These are phyloP conservation scores for Meyerozyma smithsonii DNA, from an alignment of 1,139 yeast species.

Conservation along the genomic window DNA sequence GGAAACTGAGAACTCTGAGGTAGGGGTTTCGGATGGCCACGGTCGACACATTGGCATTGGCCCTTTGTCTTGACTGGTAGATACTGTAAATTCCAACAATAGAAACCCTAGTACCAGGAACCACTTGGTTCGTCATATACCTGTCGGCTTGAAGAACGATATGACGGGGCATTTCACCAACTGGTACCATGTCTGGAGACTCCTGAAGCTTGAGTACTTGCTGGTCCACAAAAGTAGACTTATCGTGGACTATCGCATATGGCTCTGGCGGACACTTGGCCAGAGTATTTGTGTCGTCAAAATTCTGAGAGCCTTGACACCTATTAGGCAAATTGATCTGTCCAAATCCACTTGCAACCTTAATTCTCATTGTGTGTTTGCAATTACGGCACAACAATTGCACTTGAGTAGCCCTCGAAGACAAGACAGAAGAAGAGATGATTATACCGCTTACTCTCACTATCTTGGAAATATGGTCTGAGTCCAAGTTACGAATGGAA, in stretches of 20 bases:
- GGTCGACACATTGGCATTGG: slow-evolving; percentile 29
- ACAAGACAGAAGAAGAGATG: slow-evolving; percentile 83
- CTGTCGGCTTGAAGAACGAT: slow-evolving; percentile 85
- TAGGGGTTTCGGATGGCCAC: slow-evolving; percentile 95
- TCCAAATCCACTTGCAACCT: slow-evolving; percentile 75
- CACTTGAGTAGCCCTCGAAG: slow-evolving; percentile 81
- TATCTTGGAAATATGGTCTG: slow-evolving; percentile 84
- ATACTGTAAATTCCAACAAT: slow-evolving; percentile 90
- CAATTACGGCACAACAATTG: slow-evolving; percentile 87
- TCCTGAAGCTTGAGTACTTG: slow-evolving; percentile 93
- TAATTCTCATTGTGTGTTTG: slow-evolving; percentile 68
- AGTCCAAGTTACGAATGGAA: slow-evolving; percentile 66
- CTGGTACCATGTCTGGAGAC: slow-evolving; percentile 96
- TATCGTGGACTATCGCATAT: slow-evolving; percentile 88
- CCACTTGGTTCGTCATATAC: slow-evolving; percentile 80
- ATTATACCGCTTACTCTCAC: slow-evolving; percentile 91
- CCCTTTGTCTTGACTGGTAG: slow-evolving; percentile 61
- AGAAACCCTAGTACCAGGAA: slow-evolving; percentile 94
- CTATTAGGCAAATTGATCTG: slow-evolving; percentile 67
- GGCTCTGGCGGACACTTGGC: slow-evolving; percentile 88
- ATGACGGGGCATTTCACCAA: slow-evolving; percentile 98
- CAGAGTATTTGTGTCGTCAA: slow-evolving; percentile 41
- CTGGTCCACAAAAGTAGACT: slow-evolving; percentile 88
- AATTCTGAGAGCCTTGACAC: slow-evolving; percentile 62
- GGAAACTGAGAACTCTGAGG: slow-evolving; percentile 79